A percentile compares a stretch with the other conserved stretches of the same genome.
Evolutionary conservation across 306 rosid species (phyloP).

Genomic region (Dryas drummondii): DNA sequence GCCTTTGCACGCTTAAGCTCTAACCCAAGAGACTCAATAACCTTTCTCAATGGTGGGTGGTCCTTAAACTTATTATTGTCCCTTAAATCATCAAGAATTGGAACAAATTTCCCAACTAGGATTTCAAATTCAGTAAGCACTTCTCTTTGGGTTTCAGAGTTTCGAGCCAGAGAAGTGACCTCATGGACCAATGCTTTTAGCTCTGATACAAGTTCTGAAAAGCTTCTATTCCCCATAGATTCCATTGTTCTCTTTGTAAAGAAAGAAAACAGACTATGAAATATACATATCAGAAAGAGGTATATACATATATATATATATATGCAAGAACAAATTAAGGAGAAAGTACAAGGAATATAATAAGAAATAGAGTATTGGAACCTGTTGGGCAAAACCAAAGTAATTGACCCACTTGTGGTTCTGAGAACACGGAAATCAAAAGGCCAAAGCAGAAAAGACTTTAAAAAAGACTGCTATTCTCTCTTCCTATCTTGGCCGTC

Average conservation of each 20-base stretch:
- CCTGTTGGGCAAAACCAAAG: slow-evolving; percentile 16
- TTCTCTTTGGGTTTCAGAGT: slow-evolving; percentile 40
- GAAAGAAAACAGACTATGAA: not conserved
- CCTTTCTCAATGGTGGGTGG: slow-evolving; percentile 53
- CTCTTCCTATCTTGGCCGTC: slow-evolving; percentile 11
- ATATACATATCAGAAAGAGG: not conserved
- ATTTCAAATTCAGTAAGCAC: slow-evolving; percentile 50
- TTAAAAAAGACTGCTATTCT: not conserved
- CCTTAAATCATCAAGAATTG: slow-evolving; percentile 58
- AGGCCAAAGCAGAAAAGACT: slow-evolving; percentile 11
- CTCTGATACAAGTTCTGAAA: slow-evolving; percentile 43
- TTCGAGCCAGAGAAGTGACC: slow-evolving; percentile 53
- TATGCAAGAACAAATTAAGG: not conserved
- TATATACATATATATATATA: not conserved
- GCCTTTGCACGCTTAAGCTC: slow-evolving; percentile 52
- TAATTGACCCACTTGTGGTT: too few species aligned
- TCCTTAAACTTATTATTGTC: slow-evolving; percentile 42
- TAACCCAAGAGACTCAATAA: slow-evolving; percentile 69
- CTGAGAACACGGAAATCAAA: not conserved
- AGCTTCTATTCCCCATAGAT: slow-evolving; percentile 33
- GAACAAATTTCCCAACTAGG: slow-evolving; percentile 48
- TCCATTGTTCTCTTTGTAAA: slow-evolving; percentile 20
- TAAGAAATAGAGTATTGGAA: not conserved
- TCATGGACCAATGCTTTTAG: slow-evolving; percentile 44
- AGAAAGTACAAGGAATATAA: slow-evolving; percentile 1